Base-by-base conservation (phyloP, 148 eudicot genomes). In the Camellia granthamiana region DNA sequence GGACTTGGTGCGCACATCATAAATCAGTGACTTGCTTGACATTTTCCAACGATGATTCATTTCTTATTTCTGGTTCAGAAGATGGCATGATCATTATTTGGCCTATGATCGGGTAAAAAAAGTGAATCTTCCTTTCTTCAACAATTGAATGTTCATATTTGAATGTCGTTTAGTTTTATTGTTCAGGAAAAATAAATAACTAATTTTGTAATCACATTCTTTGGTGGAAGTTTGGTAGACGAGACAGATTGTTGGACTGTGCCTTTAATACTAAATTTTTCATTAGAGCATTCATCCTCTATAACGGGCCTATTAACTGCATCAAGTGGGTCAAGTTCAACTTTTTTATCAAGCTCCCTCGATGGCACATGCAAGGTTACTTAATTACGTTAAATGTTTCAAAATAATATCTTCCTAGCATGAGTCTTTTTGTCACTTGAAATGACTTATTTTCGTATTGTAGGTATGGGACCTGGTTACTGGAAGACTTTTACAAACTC, bases 331-430 rank as follows among this genome's bases (percentile, higher is more conserved):
- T 59, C 67, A 47, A 75, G 44, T 19, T 76, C 79, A 15, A 62
- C 76, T 13, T 76, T 68, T 10, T 41, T 81, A 66, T 76, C 83
- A 60, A 47, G 83, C 79, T 81, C 79, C 44, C 79, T 69, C 59
- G 83, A 81, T 69, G 79, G 83, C 51, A 47, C 83, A 13, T 81
- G 83, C 83, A 81, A 81, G 83, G 83, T 30, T 69, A 76, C 6
- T 3, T 58, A 38, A 14, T 51, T 0, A 7, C 5, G 51, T 42
- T 10, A 7, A 42, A 2, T 56, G 65, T 15, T n/a, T 56, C 64
- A 15, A 7, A 14, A 21, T 74, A 30, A 30, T 65, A 30, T 74
- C 16, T 30, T 54, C 13, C 3, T n/a, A 5, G 14, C 11, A 30
- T 4, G 2, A 3, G 0, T 19, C 30, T 47, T 74, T 16, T 49